Evolutionary conservation across 2,329 filamentous ascomycete species (phyloP), one percentile per base, ranked within the genome.

Genomic region (Alternaria brassicae): DNA sequence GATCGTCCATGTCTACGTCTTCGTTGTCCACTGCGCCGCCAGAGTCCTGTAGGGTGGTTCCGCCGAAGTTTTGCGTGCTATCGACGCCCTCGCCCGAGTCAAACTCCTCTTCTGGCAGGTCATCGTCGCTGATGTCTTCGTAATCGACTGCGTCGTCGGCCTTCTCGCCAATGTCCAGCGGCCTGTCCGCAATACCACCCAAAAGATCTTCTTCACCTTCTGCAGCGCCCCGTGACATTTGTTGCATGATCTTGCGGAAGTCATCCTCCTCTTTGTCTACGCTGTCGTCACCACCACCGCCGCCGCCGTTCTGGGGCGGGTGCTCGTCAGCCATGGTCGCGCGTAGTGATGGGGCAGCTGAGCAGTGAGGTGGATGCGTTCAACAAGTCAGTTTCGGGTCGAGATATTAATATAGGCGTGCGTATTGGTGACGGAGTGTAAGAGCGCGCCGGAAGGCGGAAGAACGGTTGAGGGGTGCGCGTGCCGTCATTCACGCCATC

Each of bases 91-190:
- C 68, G 37, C 65, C 70, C 41, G 40, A 49, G 30, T 61, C 65
- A 21, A 69, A 67, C 58, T 88, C 85, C 60, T 91, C 89, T 63
- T 95, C 92, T 6, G 92, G 90, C 7, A 97, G 84, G 63, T 97
- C 93, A 73, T 96, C 93, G 75, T 98, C 94, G 66, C 90, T 90
- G 62, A 98, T 93, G 72, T 97, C 92, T 74, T 91, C 92, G 70
- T 85, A 99, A 74, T 99, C 95, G 62, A 95, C 81, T 39, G 95
- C 95, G 79, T 98, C 91, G 60, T 93, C 93, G 54, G 93, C 94
- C 78, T 99, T 99, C 76, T 92, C 90, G 19, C 84, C 85, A 52
- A 76, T 68, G 52, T 82, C 81, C 52, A 84, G 76, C 53, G 77
- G 72, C 32, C 72, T 65, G 37, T 62, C 62, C 32, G 72, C 72